Conservation (phyloP, 345 rosid species). For the Fremontodendron californicum region DNA sequence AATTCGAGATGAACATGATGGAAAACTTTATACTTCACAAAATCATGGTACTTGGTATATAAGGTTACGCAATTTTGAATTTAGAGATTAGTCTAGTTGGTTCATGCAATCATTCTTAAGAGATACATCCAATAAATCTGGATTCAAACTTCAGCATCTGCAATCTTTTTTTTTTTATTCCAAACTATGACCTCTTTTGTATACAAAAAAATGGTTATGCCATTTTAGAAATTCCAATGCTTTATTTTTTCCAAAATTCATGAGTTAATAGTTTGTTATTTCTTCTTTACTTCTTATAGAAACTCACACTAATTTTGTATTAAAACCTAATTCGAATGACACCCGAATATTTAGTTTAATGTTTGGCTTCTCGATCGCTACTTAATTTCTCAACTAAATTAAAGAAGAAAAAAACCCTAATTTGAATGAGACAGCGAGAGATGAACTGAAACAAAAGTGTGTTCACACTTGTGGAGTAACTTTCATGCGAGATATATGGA, state of each 20-base stretch:
- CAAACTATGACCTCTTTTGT: too few species aligned
- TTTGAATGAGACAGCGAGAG: not conserved
- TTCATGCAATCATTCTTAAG: too few species aligned
- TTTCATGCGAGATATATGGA: not conserved
- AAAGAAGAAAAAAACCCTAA: not conserved
- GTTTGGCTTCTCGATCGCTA: not conserved
- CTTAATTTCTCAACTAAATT: not conserved
- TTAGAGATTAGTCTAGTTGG: too few species aligned
- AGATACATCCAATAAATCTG: too few species aligned
- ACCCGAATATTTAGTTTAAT: not conserved
- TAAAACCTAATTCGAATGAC: not conserved
- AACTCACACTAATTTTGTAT: not conserved
- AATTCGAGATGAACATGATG: not conserved
- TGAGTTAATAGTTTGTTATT: too few species aligned
- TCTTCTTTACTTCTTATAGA: not conserved
- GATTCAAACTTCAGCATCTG: too few species aligned
- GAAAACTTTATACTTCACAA: not conserved
- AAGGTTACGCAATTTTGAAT: not conserved
- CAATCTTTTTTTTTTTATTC: too few species aligned
- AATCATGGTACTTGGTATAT: not conserved
- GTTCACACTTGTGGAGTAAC: not conserved
- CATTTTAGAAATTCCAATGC: too few species aligned
- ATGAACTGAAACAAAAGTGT: not conserved
- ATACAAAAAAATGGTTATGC: too few species aligned
- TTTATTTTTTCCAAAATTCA: too few species aligned